Percentiles rank a stretch among this genome's conserved stretches.
Conservation (phyloP, 1,284 basidiomycete genomes). For the Malassezia brasiliensis region DNA sequence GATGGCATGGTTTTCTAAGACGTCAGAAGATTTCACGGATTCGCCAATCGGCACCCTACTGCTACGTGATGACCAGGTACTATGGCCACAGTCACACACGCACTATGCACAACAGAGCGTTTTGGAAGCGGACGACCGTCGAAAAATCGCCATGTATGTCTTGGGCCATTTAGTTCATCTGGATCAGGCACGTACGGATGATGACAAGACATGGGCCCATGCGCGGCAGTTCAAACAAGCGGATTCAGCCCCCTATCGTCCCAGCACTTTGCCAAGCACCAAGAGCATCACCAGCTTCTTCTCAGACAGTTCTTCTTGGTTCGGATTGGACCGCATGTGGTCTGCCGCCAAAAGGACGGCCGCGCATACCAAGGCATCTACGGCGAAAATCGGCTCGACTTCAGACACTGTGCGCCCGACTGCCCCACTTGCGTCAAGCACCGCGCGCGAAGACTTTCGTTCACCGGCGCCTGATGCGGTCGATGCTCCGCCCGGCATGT, state of each 20-base stretch:
- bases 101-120: neutral
- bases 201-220: neutral
- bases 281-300: neutral
- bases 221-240: neutral
- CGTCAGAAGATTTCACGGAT: neutral
- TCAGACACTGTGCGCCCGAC: too few species aligned
- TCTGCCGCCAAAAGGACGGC: too few species aligned
- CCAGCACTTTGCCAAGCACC: neutral
- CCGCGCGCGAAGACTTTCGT: too few species aligned
- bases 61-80: slow-evolving; percentile 10
- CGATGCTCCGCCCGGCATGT: too few species aligned
- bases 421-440: too few species aligned
- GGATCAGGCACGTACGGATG: slow-evolving; percentile 5
- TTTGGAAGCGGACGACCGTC: neutral
- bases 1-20: neutral
- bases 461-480: too few species aligned
- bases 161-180: slow-evolving; percentile 1
- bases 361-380: too few species aligned
- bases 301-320: neutral
- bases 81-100: slow-evolving; percentile 10
- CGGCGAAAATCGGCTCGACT: too few species aligned
- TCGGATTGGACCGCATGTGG: neutral
- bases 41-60: slow-evolving; percentile 1
- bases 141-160: slow-evolving; percentile 4
- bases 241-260: too few species aligned